These are phyloP conservation scores for Aspergillus neoniger DNA, from an alignment of 2,329 filamentous ascomycete species.

Conservation along the genomic window DNA sequence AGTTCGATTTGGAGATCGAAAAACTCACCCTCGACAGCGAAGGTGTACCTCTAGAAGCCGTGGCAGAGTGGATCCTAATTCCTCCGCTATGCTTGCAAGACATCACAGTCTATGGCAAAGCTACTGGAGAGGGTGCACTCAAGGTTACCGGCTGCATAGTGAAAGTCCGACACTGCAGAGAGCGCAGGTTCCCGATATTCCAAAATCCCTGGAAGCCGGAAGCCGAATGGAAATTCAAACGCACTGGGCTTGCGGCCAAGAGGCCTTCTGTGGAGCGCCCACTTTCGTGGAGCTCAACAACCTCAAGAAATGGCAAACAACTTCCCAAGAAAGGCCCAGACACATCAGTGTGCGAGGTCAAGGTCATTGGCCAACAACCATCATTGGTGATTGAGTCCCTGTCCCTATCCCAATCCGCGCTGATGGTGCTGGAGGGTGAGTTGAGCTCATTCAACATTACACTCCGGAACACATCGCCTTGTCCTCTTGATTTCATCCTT, in stretches of 20 bases:
- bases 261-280: conserved; percentile 51
- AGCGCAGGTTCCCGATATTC: conserved; percentile 83
- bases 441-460: conserved; percentile 74
- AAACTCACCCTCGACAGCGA: conserved; percentile 73
- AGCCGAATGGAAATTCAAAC: conserved; percentile 72
- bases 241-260: conserved; percentile 65
- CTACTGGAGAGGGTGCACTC: conserved; percentile 66
- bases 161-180: conserved; percentile 77
- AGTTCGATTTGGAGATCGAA: conserved; percentile 89
- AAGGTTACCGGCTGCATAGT: conserved; percentile 76
- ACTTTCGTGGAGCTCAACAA: conserved; percentile 47
- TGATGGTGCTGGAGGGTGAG: conserved; percentile 95
- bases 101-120: conserved; percentile 69
- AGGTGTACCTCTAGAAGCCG: conserved; percentile 70
- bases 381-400: conserved; percentile 73
- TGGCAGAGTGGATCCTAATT: conserved; percentile 66
- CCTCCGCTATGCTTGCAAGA: conserved; percentile 83
- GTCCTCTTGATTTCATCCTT: conserved; percentile 77
- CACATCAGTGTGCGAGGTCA: conserved; percentile 55
- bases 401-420: conserved; percentile 76
- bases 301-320: conserved; percentile 38
- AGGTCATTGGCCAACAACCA: conserved; percentile 78
- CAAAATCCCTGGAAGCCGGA: conserved; percentile 72
- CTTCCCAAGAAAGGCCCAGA: conserved; percentile 38
- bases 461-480: conserved; percentile 74